Evolutionary conservation across 2,329 filamentous ascomycete genomes (phyloP), one percentile per base, ranked within the genome.

Genomic region (Geoglossum cookeanum): DNA sequence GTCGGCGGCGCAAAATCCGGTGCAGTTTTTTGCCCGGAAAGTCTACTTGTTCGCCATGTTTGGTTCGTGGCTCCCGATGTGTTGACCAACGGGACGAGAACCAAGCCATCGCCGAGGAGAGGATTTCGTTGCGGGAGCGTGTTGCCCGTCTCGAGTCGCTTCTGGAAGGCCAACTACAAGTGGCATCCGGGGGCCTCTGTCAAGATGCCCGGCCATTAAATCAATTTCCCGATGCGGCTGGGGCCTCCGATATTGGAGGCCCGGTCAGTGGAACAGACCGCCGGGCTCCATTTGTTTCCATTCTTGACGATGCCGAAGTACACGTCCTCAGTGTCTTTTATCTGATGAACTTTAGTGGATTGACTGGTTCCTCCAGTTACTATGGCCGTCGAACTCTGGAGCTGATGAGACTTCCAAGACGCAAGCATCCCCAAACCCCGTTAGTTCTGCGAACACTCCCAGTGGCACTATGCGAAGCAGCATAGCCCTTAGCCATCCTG

Each of bases 1-100:
- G 75, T 58, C 70, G 73, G 45, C 70, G 74, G 42, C 71, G 74
- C 55, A 77, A 76, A 64, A 73, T 75, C 32, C 69, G 70, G 56
- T 77, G 75, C 63, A 70, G 73, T 55, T 74, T 68, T 58, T 65
- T 66, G 30, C 59, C 65, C n/a, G 68, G 68, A 42, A 70, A 67
- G 9, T 63, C 67, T 29, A 63, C 68, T 55, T 76, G 73, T 62
- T 69, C 68, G 33, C 71, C 70, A 61, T 77, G 75, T 64, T 68
- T 68, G 55, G 64, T 70, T 37, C 71, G 74, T 56, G 70, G 68
- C 3, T 70, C 69, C 33, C 62, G 65, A 52, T 77, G 75, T 64
- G 67, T 72, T 44, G 67, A 74, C 55, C 75, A 77, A 65, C 6
- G 35, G 9, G 30, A 51, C 57, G 69, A 71, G 11, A 62, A 69